Evolutionary conservation across 1,284 basidiomycete genomes (phyloP), one percentile per base, ranked within the genome.

Genomic region (Boletus smithii): DNA sequence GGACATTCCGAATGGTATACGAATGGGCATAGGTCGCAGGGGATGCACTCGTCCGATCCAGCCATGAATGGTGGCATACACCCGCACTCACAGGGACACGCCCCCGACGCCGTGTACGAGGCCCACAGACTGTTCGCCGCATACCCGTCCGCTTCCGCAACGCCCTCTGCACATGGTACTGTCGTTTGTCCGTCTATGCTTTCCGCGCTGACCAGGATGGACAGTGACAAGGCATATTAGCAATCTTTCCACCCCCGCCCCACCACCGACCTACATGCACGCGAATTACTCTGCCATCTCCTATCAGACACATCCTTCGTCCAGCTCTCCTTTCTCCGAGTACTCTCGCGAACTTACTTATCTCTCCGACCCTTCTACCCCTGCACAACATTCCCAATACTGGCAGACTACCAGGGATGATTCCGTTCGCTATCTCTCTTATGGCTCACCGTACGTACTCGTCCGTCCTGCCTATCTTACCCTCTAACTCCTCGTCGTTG

Each of bases 131-230:
- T 87, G 29, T 70, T 87, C 35, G 74, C 79, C 8, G 71, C 74
- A 27, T 88, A 87, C 61, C 83, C 86, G 16, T 73, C 83, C 55
- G 81, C 81, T 30, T 85, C 83, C 48, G 80, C 80, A 32, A 84
- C 80, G 4, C 83, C 85, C 22, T 75, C 83, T 7, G 73, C 77
- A 35, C 85, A 88, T 58, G 81, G 86, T 85, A 57, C 69, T 54
- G 35, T 44, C 35, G 7, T 34, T 18, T 44, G 42, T 48, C 45
- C 22, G 18, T 44, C 50, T 43, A 42, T 45, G 44, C 49, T 39
- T 44, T 53, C 17, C 5, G 14, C 39, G 43, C 47, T 65, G 48
- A 65, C 50, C 36, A 31, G 33, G 0, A 7, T 24, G n/a, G 42
- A 30, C 53, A 88, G 87, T 82, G 34, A 74, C 82, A 17, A 72